Conservation (phyloP, 208 protist species). For the Crithidia fasciculata region DNA sequence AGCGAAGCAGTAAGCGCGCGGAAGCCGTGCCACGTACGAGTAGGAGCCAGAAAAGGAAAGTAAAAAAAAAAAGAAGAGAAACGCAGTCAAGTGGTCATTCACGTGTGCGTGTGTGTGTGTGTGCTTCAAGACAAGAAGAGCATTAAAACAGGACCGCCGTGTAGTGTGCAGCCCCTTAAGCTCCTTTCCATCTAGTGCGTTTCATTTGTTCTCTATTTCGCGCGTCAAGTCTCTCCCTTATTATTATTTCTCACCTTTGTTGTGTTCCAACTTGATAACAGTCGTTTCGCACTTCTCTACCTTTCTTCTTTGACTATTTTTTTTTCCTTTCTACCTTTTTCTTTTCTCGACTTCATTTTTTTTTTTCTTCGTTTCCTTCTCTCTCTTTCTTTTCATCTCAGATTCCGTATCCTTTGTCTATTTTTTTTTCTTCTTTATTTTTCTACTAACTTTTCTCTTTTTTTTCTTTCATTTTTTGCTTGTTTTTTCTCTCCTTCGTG, state of each 20-base stretch:
- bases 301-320: not conserved
- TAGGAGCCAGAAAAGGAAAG: not conserved
- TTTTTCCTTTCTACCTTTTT: slow-evolving; percentile 6
- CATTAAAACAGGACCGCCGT: too few relatives aligned
- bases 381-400: slow-evolving; percentile 6
- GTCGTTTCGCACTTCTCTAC: too few relatives aligned
- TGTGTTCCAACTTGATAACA: too few relatives aligned
- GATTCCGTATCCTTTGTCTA: slow-evolving; percentile 12
- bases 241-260: too few relatives aligned
- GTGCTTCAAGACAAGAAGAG: not conserved
- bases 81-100: not conserved
- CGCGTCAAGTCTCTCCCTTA: too few relatives aligned
- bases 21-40: too few relatives aligned
- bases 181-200: too few relatives aligned
- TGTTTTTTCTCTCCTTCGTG: too few relatives aligned
- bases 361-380: slow-evolving; percentile 16
- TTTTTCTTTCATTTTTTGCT: not conserved
- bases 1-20: too few relatives aligned
- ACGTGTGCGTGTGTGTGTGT: too few relatives aligned
- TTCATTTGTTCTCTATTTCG: too few relatives aligned
- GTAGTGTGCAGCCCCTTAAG: too few relatives aligned
- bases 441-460: slow-evolving; percentile 4
- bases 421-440: not conserved
- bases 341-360: slow-evolving; percentile 2
- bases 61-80: not conserved